phyloP scores from a whole-genome alignment of 2,329 filamentous ascomycete genomes.

The Alternaria sp. region DNA sequence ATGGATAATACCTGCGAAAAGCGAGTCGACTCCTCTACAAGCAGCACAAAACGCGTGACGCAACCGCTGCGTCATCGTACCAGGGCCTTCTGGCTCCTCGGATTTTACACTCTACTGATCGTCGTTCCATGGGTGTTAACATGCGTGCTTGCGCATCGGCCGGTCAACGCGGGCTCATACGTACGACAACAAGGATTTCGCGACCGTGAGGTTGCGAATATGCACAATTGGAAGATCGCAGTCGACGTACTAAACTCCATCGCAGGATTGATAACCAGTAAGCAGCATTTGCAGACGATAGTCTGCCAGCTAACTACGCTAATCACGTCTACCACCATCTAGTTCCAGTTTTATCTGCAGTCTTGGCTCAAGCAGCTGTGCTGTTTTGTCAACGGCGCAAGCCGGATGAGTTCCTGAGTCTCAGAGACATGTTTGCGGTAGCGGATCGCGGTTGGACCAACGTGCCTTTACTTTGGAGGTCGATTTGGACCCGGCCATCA shows the following conservation, averaged over 20 bases:
- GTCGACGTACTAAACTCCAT: background rate
- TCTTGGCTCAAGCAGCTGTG: background rate
- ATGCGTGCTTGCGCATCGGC: background rate
- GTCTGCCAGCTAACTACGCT: too few relatives aligned
- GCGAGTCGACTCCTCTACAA: too few relatives aligned
- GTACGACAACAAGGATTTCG: background rate
- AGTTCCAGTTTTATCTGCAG: background rate
- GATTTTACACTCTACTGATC: background rate
- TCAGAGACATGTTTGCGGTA: background rate
- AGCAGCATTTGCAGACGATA: background rate
- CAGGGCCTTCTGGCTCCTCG: background rate
- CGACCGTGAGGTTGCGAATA: fast-evolving
- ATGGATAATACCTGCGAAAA: too few relatives aligned
- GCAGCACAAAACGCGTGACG: background rate
- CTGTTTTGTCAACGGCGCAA: background rate
- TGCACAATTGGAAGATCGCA: background rate
- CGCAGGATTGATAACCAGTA: background rate
- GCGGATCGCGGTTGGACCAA: background rate
- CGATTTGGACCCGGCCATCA: background rate
- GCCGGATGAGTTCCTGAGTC: background rate
- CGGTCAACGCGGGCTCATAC: background rate
- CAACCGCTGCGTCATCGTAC: background rate
- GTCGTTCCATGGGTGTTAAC: constrained; percentile 1
- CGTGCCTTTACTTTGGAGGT: background rate
- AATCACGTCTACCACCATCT: fast-evolving